Evolutionary conservation across 1,284 basidiomycete genomes (phyloP), one percentile per base, ranked within the genome.

Genomic region (Pseudozyma flocculosa): DNA sequence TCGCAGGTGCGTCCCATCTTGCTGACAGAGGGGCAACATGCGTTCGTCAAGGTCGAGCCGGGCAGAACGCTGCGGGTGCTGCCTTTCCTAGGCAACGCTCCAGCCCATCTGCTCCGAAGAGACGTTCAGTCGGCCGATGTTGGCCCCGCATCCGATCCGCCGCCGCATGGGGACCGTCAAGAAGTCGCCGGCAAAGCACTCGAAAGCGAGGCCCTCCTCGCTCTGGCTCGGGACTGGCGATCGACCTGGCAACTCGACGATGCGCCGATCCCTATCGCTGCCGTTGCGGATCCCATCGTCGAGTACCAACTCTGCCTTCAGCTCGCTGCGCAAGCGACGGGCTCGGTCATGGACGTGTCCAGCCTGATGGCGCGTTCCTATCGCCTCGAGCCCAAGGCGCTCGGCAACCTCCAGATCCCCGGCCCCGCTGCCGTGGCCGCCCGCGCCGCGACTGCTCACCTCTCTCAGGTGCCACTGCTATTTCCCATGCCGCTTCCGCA

Each of bases 401-500:
- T 74, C 17, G 70, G 72, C 41, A 63, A 66, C 23, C 42, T 62
- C 37, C 58, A 62, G 36, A 49, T 50, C n/a, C 49, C 54, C 30
- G 61, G 67, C 37, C 63, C 54, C 18, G 48, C 45, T 1, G 23
- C 48, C 13, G 43, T 58, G 23, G 42, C 57, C 1, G 13, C 49
- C 13, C 47, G 51, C 9, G 51, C 58, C 42, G 56, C 45, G 21
- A 43, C 58, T 0, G 38, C 45, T 13, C 41, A 57, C 17, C 58
- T 40, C 15, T 40, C 72, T 14, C 48, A 62, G 13, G 50, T 68
- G 11, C 68, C 72, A 4, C 57, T 74, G 4, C 40, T 69, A 2
- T 75, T 75, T 48, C 51, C 61, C 13, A 53, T 71, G 30, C 53
- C 72, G 14, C 51, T 75, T n/a, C 72, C 72, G 3, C 60, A 65